Conservation (phyloP, 2,329 filamentous ascomycete genomes). For the Rhytidhysteron rufulum region DNA sequence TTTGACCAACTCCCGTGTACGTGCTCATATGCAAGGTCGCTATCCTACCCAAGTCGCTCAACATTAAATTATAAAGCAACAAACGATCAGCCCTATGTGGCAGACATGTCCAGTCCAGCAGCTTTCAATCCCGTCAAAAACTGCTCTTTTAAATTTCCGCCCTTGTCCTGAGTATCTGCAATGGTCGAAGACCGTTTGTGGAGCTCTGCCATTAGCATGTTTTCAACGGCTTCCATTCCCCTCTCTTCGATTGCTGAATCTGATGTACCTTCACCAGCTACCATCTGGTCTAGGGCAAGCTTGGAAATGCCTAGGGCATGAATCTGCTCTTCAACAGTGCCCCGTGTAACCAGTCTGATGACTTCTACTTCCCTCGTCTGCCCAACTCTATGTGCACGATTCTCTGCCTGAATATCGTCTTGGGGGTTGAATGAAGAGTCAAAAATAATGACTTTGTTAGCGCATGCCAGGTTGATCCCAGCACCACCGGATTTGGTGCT, state of each 20-base stretch:
- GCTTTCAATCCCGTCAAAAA: conserved; percentile 40
- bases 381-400: conserved; percentile 90
- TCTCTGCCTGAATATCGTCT: conserved; percentile 97
- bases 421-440: conserved; percentile 97
- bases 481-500: conserved; percentile 95
- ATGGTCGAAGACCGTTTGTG: conserved; percentile 15
- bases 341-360: conserved; percentile 72
- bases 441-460: conserved; percentile 97
- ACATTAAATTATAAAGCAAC: too few relatives aligned
- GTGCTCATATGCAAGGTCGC: too few relatives aligned
- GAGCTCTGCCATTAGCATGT: conserved; percentile 37
- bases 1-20: too few relatives aligned
- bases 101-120: conserved; percentile 38
- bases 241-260: conserved; percentile 29
- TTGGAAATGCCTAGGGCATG: conserved; percentile 89
- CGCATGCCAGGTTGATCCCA: conserved; percentile 90
- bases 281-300: conserved; percentile 76
- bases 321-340: conserved; percentile 90
- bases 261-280: conserved; percentile 58
- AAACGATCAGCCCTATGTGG: conserved; percentile 9
- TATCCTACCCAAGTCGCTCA: too few relatives aligned
- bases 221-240: conserved; percentile 32
- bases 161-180: conserved; percentile 7
- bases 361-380: conserved; percentile 90
- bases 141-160: conserved; percentile 38